These are phyloP conservation scores for Fusarium hostae DNA, from an alignment of 2,329 filamentous ascomycete species.

Conservation along the genomic window DNA sequence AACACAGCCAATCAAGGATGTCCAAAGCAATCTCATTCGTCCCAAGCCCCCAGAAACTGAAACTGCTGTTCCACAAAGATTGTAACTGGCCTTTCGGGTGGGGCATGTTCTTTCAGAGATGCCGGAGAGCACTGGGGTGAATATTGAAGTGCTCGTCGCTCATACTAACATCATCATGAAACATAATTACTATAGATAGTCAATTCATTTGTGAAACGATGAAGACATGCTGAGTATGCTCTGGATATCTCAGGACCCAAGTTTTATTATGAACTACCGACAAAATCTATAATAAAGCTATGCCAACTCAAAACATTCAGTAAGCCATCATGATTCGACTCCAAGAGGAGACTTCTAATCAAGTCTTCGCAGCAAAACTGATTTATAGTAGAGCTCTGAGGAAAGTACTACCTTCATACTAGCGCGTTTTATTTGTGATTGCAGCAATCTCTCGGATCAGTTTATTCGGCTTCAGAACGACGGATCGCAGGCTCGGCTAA, in stretches of 20 bases:
- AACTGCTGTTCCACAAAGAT: background rate
- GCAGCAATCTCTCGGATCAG: too few species aligned
- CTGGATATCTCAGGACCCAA: background rate
- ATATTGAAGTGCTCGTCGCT: background rate
- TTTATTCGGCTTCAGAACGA: too few species aligned
- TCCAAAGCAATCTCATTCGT: background rate
- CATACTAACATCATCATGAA: too few species aligned
- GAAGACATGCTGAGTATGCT: accelerated
- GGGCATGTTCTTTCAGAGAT: background rate
- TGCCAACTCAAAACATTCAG: too few species aligned
- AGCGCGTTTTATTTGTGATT: background rate
- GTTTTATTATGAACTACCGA: too few species aligned
- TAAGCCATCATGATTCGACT: accelerated
- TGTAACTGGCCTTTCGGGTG: background rate
- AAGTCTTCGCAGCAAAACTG: background rate
- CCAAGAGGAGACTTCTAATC: too few species aligned
- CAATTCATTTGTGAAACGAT: background rate
- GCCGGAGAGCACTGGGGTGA: background rate
- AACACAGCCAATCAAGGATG: background rate
- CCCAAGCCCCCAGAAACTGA: background rate
- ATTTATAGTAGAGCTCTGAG: background rate
- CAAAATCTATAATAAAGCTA: too few species aligned
- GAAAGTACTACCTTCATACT: background rate
- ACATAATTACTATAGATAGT: too few species aligned
- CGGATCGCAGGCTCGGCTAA: too few species aligned